Base-by-base conservation (phyloP, 2,329 filamentous ascomycete genomes). In the Aspergillus ustus region DNA sequence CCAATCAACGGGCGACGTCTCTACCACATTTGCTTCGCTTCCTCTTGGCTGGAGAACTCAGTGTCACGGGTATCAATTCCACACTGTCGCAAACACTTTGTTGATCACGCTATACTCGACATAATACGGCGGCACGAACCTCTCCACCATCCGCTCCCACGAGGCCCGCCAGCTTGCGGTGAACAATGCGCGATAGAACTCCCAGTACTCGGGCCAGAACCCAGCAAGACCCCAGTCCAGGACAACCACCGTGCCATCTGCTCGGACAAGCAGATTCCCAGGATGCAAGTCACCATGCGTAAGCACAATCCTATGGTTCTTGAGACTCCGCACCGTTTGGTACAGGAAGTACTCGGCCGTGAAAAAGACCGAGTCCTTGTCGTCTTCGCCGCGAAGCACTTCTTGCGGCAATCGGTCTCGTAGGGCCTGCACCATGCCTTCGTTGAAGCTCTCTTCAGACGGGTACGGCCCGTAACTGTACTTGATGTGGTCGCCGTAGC, bases 191-290 rank as follows among this genome's bases (percentile, higher is more conserved):
- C 62, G 57, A 57, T 60, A 66, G 50, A 64, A 72, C 52, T 72
- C 71, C 63, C 69, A 71, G 51, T 69, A 64, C 40, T 67, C 64
- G 1, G 70, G 72, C 57, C 66, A 70, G 43, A 69, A 70, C 9
- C 69, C 69, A 1, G 69, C 65, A 19, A 69, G 63, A 5, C 68
- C 69, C 63, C 71, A 71, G 53, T 74, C 70, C 17, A 72, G 49
- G 34, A 73, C 59, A 5, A 68, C 70, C 7, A 69, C 63, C 9
- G 67, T 69, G 15, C 62, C 63, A 31, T 68, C 66, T 11, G 51
- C 40, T n/a, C 57, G 52, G 29, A 73, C 66, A 15, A 73, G 48
- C 4, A 74, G 67, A 48, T 74, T 74, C 17, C 65, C 65, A 7
- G 67, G 63, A 22, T 68, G 64, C 37, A 37, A 11, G 31, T 37